Evolutionary conservation across 2,329 filamentous ascomycete species (phyloP), one percentile per base, ranked within the genome.

Genomic region (Clonostachys byssicola): DNA sequence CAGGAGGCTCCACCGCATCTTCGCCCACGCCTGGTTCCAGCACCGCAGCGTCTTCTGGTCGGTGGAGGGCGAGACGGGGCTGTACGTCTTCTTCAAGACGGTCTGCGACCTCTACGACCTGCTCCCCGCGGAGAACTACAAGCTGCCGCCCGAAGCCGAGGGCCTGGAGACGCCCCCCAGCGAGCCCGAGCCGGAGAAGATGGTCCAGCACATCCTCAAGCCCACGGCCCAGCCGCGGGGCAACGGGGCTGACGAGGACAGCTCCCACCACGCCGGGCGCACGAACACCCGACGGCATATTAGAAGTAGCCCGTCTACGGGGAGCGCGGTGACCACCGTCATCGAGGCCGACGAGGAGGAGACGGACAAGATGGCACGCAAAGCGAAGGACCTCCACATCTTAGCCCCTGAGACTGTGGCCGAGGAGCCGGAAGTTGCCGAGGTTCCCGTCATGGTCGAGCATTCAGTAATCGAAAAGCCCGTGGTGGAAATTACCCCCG

Each of bases 21-120:
- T 97, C 63, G 94, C 94, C 42, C 94, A 99, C 64, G 94, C 94
- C 8, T 99, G 94, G 94, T 99, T 96, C 66, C 91, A 96, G 69
- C 94, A 99, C 66, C 83, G 92, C 42, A 87, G 88, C 47, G 89
- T 96, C 46, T 99, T 97, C 66, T 97, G 92, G 91, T 84, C 88
- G 39, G 86, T 97, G 2, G 94, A 99, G 69, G 81, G 82, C 10
- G 83, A 91, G 63, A 90, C 89, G n/a, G 94, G 94, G 1, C 72
- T 99, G 12, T 99, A 99, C 64, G 82, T 95, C 49, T 86, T 99
- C 60, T 99, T 97, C 77, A 97, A 96, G 76, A 94, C 88, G 0
- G 92, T 97, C 18, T 97, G 92, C 66, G 94, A 99, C 64, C 78
- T 86, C 56, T 96, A 96, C 66, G 86, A 87, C 55, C 76, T 97